These are phyloP conservation scores for Corchorus capsularis DNA, from an alignment of 345 rosid species.

Conservation along the genomic window DNA sequence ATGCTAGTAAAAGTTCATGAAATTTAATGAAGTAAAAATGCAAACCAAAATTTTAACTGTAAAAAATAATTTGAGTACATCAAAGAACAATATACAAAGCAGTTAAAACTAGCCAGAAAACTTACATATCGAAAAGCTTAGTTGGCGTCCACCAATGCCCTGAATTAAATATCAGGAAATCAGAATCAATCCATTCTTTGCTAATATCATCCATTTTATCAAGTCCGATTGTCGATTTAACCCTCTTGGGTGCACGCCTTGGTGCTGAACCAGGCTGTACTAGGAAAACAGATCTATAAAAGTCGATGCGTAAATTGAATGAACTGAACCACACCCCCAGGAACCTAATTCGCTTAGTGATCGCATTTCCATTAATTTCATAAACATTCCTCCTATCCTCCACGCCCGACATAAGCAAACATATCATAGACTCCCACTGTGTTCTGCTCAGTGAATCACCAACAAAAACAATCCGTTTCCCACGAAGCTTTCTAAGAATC, in stretches of 20 bases:
- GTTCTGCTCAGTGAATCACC: conserved; percentile 75
- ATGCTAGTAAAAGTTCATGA: background rate
- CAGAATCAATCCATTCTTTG: conserved; percentile 74
- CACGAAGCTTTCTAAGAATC: conserved; percentile 51
- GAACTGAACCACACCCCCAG: conserved; percentile 56
- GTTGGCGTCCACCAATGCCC: conserved; percentile 82
- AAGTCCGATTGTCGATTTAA: conserved; percentile 52
- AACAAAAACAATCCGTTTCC: conserved; percentile 66
- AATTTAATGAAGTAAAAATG: background rate
- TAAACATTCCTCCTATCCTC: conserved; percentile 62
- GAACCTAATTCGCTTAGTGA: conserved; percentile 56
- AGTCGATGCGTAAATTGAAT: conserved; percentile 51
- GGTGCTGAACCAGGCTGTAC: conserved; percentile 57
- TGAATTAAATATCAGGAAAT: conserved; percentile 63
- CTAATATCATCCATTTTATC: conserved; percentile 63
- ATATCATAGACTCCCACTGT: conserved; percentile 78
- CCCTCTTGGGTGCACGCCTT: conserved; percentile 63
- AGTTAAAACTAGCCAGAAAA: conserved; percentile 13
- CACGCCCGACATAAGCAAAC: conserved; percentile 73
- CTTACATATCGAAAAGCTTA: conserved; percentile 77
- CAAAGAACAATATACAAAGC: background rate
- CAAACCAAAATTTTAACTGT: background rate
- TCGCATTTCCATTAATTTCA: conserved; percentile 58
- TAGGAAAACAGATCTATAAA: conserved; percentile 68
- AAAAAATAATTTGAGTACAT: background rate